These are phyloP conservation scores for Phytophthora quininea DNA, from an alignment of 352 stramenopile genomes.

Conservation along the genomic window DNA sequence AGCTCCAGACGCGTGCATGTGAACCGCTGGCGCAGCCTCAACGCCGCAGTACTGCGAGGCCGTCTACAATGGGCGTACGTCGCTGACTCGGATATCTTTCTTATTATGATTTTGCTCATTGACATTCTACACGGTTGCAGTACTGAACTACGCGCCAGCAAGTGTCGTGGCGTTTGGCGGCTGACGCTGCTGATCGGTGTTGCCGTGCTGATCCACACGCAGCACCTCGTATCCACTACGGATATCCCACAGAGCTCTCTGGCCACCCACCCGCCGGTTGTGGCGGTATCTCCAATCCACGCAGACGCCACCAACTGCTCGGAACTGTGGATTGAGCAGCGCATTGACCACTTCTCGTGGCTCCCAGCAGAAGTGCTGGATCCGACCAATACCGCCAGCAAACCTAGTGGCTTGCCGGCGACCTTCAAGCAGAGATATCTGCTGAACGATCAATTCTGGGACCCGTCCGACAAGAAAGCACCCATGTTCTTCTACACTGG, in stretches of 20 bases:
- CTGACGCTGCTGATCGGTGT: conserved; percentile 60
- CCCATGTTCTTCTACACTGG: conserved; percentile 95
- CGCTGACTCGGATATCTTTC: no score
- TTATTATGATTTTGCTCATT: no score
- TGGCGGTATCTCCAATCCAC: conserved; percentile 21
- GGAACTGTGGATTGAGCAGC: conserved; percentile 87
- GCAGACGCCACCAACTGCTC: conserved; percentile 79
- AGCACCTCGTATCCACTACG: conserved; percentile 54
- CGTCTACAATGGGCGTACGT: conserved; percentile 42
- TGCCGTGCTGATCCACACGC: conserved; percentile 74
- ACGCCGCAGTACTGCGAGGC: conserved; percentile 40
- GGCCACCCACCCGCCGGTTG: conserved; percentile 14
- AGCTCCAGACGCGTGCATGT: conserved; percentile 35
- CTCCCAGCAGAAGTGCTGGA: conserved; percentile 35
- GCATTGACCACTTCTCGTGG: conserved; percentile 91
- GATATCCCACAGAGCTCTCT: conserved; percentile 51
- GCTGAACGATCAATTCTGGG: conserved; percentile 88
- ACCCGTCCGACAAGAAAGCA: conserved; percentile 61
- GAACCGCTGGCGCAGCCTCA: conserved; percentile 34
- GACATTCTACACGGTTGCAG: conserved; percentile 6
- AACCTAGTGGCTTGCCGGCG: conserved; percentile 33
- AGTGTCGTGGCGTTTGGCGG: conserved; percentile 55
- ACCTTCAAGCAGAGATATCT: conserved; percentile 91
- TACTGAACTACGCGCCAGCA: conserved; percentile 43
- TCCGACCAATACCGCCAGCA: conserved; percentile 1